phyloP scores from a whole-genome alignment of 768 basidiomycete species.

The Leccinum ochraceum region DNA sequence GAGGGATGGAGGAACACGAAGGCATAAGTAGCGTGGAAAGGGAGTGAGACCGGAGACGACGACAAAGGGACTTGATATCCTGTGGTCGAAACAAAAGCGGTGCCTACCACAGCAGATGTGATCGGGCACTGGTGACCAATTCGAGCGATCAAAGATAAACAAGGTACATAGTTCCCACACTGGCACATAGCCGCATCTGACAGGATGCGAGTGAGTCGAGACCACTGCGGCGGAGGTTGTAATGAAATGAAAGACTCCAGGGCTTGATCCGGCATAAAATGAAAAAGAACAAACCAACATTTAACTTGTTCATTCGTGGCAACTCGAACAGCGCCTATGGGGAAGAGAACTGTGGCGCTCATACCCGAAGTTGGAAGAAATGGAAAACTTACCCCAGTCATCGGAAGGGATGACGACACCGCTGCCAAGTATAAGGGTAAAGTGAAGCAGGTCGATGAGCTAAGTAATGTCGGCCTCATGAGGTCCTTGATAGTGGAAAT shows the following conservation, averaged over 20 bases:
- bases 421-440: constrained; percentile 1
- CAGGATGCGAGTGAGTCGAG: not conserved
- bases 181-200: not conserved
- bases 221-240: not conserved
- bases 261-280: constrained; percentile 12
- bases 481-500: constrained; percentile 4
- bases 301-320: not conserved
- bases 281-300: constrained; percentile 1
- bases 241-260: constrained; percentile 6
- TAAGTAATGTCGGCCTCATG: not conserved
- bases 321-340: not conserved
- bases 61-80: constrained; percentile 33
- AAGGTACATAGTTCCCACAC: constrained; percentile 14
- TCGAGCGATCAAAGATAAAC: not conserved
- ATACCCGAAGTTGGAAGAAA: constrained; percentile 14
- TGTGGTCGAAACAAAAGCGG: constrained; percentile 37
- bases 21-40: constrained; percentile 33
- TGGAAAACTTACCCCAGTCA: constrained; percentile 16
- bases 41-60: constrained; percentile 9
- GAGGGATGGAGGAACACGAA: constrained; percentile 9
- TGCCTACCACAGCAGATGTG: constrained; percentile 28
- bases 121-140: constrained; percentile 34
- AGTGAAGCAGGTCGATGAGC: not conserved
- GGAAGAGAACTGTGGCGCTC: constrained; percentile 17
- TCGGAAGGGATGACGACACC: constrained; percentile 23